Base-by-base conservation (phyloP, 257 asterid genomes). In the Salvia miltiorrhiza region DNA sequence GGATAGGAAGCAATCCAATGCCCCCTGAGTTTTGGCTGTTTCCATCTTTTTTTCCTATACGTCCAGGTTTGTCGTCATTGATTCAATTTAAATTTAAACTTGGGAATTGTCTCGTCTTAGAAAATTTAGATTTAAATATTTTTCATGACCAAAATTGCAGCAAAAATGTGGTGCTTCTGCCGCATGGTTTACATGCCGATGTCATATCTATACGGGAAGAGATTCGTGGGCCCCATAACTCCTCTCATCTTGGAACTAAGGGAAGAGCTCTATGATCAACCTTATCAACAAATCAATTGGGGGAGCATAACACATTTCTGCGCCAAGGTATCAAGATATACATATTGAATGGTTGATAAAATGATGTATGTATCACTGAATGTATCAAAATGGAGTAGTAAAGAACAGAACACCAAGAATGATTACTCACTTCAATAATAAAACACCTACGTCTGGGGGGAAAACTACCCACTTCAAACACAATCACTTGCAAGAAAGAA, bases 21-120 rank as follows among this genome's bases (percentile, higher is more conserved):
- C 91, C 96, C 2, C 96, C 96, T 13, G 96, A 89, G 9, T 86
- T 86, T 62, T 89, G 94, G 94, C 77, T 89, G n/a, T 85, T 89
- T 75, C 96, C 94, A 0, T 78, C 88, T 21, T 85, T 81, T 76
- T 85, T 86, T 28, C 94, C 96, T 1, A 82, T 86, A 86, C 96
- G 85, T 81, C 96, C 94, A 63, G 96, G 96, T 86, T n/a, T n/a
- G n/a, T n/a, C n/a, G n/a, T n/a, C n/a, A n/a, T 41, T 37, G n/a
- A n/a, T n/a, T n/a, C n/a, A n/a, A n/a, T 26, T 32, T 26, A 33
- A n/a, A n/a, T n/a, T n/a, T n/a, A n/a, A n/a, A n/a, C n/a, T n/a
- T n/a, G n/a, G n/a, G n/a, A n/a, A n/a, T n/a, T n/a, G n/a, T n/a
- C n/a, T n/a, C n/a, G n/a, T n/a, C n/a, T n/a, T n/a, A n/a, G n/a